These are phyloP conservation scores for Sarcocystis neurona DNA, from an alignment of 169 alveolate genomes.

Conservation along the genomic window DNA sequence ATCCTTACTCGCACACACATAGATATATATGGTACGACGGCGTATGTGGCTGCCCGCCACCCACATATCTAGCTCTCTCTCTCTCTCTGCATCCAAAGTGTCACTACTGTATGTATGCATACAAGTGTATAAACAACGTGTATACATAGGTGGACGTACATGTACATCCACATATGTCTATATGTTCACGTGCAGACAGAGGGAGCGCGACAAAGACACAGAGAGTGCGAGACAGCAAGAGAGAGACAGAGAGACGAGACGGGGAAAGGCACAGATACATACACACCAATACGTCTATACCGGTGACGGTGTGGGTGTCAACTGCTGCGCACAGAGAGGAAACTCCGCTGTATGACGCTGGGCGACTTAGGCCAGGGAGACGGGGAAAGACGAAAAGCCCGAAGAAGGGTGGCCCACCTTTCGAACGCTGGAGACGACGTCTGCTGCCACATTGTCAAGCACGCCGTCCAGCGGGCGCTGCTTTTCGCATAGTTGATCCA, in stretches of 20 bases:
- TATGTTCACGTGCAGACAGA: background rate
- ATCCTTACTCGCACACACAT: too few species aligned
- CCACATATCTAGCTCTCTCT: too few species aligned
- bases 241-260: background rate
- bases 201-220: background rate
- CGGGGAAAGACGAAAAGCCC: background rate
- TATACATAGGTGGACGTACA: background rate
- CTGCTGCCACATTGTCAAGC: constrained; percentile 23
- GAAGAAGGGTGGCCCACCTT: background rate
- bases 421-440: constrained; percentile 20
- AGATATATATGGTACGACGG: too few species aligned
- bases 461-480: constrained; percentile 26
- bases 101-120: background rate
- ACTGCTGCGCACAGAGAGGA: too few species aligned
- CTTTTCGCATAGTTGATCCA: background rate
- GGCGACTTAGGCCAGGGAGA: background rate
- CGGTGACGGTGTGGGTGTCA: background rate
- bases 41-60: too few species aligned
- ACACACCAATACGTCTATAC: background rate
- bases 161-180: background rate
- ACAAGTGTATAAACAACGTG: background rate
- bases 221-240: background rate
- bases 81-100: too few species aligned
- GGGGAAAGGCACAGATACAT: background rate
- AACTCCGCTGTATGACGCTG: too few species aligned